Base-by-base conservation (phyloP, 768 basidiomycete species). In the Boletus reticulatus region DNA sequence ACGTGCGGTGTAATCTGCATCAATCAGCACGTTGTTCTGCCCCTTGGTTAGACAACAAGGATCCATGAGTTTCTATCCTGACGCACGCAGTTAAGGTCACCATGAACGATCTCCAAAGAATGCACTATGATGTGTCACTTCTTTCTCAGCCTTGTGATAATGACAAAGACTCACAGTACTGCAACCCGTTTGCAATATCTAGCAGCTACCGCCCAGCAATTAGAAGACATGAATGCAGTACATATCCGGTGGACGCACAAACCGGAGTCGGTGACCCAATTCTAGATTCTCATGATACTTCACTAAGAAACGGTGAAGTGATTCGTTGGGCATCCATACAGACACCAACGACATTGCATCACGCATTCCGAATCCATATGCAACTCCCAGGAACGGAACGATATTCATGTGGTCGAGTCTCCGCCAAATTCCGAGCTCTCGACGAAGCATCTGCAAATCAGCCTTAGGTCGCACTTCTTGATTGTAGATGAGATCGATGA, bases 371-470 rank as follows among this genome's bases (percentile, higher is more conserved):
- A 71, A 72, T 3, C 63, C 67, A 37, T 37, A 16, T 37, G 36
- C 36, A 37, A 37, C 16, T 12, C 36, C 36, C 36, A 37, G 16
- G 36, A 37, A 37, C 1, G 36, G 36, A 37, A 37, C 13, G 6
- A 37, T 37, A 37, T 37, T 37, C 13, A 37, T 27, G 50, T 71
- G 65, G 6, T 59, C 17, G 1, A 72, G 51, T 37, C 55, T 32
- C 50, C 50, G 62, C 71, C 69, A 72, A 19, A 71, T 63, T 11
- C 60, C 58, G 12, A 72, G 53, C 43, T 71, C 70, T 47, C 67
- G 55, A 50, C 57, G 57, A 42, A 72, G 34, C 48, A 68, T 54
- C 70, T 66, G 10, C 4, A 12, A 43, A 22, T 2, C 0, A 6
- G 1, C 27, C 17, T 42, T 1, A 31, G 16, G 4, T 6, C 16